Conservation (phyloP, 2,329 filamentous ascomycete genomes). For the Blastomyces silverae region DNA sequence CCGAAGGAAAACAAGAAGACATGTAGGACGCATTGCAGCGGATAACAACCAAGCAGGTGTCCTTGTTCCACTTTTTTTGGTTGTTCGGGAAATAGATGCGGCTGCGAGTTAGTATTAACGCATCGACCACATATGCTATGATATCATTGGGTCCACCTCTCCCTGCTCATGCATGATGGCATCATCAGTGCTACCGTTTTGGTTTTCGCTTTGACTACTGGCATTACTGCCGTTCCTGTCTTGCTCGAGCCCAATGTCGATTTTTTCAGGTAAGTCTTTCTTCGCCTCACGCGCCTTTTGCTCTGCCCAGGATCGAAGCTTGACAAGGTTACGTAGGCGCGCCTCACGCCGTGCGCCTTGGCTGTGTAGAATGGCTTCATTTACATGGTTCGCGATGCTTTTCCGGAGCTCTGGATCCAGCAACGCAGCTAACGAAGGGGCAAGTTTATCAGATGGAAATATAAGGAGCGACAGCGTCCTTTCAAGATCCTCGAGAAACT, state of each 20-base stretch:
- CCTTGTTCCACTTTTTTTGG: background rate
- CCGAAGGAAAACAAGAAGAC: background rate
- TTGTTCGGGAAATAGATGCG: background rate
- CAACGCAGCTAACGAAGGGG: slow-evolving; percentile 66
- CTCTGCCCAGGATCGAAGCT: slow-evolving; percentile 81
- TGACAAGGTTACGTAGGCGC: slow-evolving; percentile 72
- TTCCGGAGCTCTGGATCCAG: slow-evolving; percentile 72
- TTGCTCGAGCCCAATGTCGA: slow-evolving; percentile 41
- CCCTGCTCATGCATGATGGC: slow-evolving; percentile 39
- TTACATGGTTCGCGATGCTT: slow-evolving; percentile 80
- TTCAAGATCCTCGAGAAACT: slow-evolving; percentile 81
- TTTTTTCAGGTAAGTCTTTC: slow-evolving; percentile 42
- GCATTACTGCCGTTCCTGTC: slow-evolving; percentile 27
- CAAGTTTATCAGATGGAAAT: slow-evolving; percentile 73
- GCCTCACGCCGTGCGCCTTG: slow-evolving; percentile 70
- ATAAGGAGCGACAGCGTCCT: slow-evolving; percentile 88
- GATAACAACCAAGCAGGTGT: background rate
- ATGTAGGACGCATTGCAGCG: too few species aligned
- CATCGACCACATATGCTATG: slow-evolving; percentile 23
- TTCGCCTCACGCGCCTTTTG: slow-evolving; percentile 43
- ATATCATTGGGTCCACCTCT: slow-evolving; percentile 39
- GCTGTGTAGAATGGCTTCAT: slow-evolving; percentile 72
- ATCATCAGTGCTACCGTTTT: slow-evolving; percentile 33
- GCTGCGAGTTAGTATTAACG: background rate
- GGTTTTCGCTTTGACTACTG: slow-evolving; percentile 20